These are phyloP conservation scores for Phragmites australis DNA, from an alignment of 176 grass and related monocot species.

Conservation along the genomic window DNA sequence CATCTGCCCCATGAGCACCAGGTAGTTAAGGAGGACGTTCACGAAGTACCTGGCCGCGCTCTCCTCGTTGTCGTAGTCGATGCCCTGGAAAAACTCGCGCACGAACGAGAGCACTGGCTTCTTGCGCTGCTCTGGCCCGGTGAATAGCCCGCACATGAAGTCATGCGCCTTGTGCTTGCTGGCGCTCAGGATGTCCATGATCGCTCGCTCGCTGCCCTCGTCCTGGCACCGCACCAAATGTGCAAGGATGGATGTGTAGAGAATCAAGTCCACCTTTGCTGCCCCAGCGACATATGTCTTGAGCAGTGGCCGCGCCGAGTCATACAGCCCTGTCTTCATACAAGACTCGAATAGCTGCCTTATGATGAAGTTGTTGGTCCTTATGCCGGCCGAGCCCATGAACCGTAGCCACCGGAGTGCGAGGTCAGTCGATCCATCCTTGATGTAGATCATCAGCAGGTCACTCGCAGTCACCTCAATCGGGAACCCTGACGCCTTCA, in stretches of 20 bases:
- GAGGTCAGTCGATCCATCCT: conserved; percentile 76
- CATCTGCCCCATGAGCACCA: conserved; percentile 98
- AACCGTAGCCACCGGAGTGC: conserved; percentile 85
- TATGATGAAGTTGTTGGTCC: conserved; percentile 97
- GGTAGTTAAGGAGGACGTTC: conserved; percentile 89
- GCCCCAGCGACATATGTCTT: conserved; percentile 67
- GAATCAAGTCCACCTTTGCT: conserved; percentile 85
- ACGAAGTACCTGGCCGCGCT: conserved; percentile 76
- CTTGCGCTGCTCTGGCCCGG: conserved; percentile 88
- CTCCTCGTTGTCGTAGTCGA: conserved; percentile 83
- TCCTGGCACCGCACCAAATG: conserved; percentile 78
- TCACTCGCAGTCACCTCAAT: conserved; percentile 84
- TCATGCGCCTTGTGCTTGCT: conserved; percentile 86
- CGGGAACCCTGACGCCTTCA: conserved; percentile 86
- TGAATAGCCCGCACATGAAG: conserved; percentile 84
- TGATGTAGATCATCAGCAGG: conserved; percentile 96
- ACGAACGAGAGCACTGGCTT: conserved; percentile 83
- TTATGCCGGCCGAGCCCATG: conserved; percentile 85
- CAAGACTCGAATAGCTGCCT: conserved; percentile 95
- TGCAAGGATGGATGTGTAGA: conserved; percentile 87
- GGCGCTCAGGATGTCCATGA: conserved; percentile 81
- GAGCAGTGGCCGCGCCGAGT: conserved; percentile 69
- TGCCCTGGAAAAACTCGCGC: conserved; percentile 85
- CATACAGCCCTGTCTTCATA: conserved; percentile 85
- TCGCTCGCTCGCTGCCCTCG: conserved; percentile 68